These are phyloP conservation scores for Diutina siamensis DNA, from an alignment of 1,139 yeast genomes.

Conservation along the genomic window DNA sequence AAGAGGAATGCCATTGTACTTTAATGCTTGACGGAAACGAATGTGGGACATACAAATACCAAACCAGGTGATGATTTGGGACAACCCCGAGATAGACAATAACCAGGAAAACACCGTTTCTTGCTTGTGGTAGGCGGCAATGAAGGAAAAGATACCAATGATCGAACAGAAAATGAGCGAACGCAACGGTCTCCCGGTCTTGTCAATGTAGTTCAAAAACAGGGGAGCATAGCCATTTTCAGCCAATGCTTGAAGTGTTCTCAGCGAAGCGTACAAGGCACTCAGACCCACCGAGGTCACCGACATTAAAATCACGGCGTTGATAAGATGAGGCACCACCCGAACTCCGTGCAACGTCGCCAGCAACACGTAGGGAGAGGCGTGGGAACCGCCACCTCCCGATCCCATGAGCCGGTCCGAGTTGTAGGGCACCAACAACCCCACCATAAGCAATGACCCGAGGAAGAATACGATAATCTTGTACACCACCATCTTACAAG, in stretches of 20 bases:
- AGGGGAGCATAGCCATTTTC: slow-evolving; percentile 33
- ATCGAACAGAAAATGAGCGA: slow-evolving; percentile 24
- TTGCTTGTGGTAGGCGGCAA: slow-evolving; percentile 30
- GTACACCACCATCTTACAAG: slow-evolving; percentile 31
- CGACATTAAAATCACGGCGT: slow-evolving; percentile 31
- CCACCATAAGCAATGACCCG: slow-evolving; percentile 30
- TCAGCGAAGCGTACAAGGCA: slow-evolving; percentile 32
- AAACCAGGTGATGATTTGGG: slow-evolving; percentile 33
- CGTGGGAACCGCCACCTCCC: slow-evolving; percentile 27
- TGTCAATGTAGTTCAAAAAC: slow-evolving; percentile 32
- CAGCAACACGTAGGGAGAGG: slow-evolving; percentile 35
- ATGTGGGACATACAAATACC: slow-evolving; percentile 31
- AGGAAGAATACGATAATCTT: slow-evolving; percentile 28
- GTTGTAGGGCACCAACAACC: slow-evolving; percentile 31
- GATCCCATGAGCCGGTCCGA: slow-evolving; percentile 30
- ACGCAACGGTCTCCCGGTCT: slow-evolving; percentile 32
- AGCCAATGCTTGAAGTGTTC: slow-evolving; percentile 32
- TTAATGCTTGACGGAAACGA: slow-evolving; percentile 30
- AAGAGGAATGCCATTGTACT: slow-evolving; percentile 21
- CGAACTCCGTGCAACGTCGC: slow-evolving; percentile 28
- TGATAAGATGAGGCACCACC: slow-evolving; percentile 32
- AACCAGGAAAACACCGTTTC: slow-evolving; percentile 34
- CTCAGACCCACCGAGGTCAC: slow-evolving; percentile 36
- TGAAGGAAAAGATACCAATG: slow-evolving; percentile 20
- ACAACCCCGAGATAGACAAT: slow-evolving; percentile 32